Evolutionary conservation across 768 basidiomycete species (phyloP).

Genomic region (Leccinum uliginosum): DNA sequence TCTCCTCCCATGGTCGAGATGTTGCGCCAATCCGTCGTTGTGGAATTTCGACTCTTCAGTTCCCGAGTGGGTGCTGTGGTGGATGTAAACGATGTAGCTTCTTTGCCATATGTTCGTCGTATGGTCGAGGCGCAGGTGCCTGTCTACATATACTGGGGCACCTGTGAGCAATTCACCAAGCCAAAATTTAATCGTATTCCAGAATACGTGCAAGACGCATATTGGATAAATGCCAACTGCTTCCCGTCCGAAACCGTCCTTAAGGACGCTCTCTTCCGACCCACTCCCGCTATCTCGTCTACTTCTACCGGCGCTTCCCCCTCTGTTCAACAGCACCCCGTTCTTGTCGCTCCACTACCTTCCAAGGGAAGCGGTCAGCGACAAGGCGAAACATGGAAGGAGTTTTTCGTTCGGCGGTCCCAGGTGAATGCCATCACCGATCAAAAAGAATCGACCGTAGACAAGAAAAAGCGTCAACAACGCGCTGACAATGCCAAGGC

Average conservation of each 20-base stretch:
- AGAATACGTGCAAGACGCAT: neutral
- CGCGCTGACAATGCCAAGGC: neutral
- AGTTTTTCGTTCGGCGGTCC: neutral
- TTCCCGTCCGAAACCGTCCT: neutral
- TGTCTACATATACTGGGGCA: neutral
- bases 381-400: neutral
- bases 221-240: neutral
- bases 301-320: neutral
- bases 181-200: neutral
- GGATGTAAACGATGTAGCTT: neutral
- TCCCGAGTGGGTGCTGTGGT: neutral
- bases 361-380: neutral
- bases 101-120: neutral
- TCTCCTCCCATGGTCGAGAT: neutral
- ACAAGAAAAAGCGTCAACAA: neutral
- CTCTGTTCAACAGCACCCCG: neutral
- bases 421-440: neutral
- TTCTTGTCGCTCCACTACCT: neutral
- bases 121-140: neutral
- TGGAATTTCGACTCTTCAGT: neutral
- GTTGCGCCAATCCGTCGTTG: neutral
- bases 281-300: neutral
- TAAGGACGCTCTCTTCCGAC: neutral
- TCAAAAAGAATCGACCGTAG: neutral
- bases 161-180: neutral